Conservation (phyloP, 1,284 basidiomycete genomes). For the Puccinia triticina region DNA sequence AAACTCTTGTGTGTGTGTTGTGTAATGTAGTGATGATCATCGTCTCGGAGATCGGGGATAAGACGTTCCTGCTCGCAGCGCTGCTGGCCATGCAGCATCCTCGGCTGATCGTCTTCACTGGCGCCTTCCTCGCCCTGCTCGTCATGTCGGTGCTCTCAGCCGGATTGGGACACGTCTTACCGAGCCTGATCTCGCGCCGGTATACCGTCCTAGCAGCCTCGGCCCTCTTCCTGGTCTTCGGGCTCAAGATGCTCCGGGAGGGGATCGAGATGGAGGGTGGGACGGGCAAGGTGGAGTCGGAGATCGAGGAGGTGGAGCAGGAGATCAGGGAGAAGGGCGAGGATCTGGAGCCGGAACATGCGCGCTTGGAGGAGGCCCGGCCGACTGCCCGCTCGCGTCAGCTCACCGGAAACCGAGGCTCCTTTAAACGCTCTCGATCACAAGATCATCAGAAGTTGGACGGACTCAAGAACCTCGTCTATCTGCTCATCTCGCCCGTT, state of each 20-base stretch:
- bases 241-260: slow-evolving; percentile 45
- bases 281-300: slow-evolving; percentile 62
- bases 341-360: slow-evolving; percentile 60
- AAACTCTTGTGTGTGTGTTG: no score
- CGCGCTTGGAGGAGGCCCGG: slow-evolving; percentile 22
- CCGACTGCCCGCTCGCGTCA: slow-evolving; percentile 4
- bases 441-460: slow-evolving; percentile 11
- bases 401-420: not conserved
- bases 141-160: slow-evolving; percentile 92
- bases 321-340: slow-evolving; percentile 59
- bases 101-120: slow-evolving; percentile 79
- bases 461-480: slow-evolving; percentile 79
- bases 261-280: slow-evolving; percentile 38
- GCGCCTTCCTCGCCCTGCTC: slow-evolving; percentile 82
- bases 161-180: slow-evolving; percentile 80
- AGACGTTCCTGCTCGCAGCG: slow-evolving; percentile 95
- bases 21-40: slow-evolving; percentile 48
- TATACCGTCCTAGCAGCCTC: slow-evolving; percentile 60
- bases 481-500: slow-evolving; percentile 82
- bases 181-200: slow-evolving; percentile 72
- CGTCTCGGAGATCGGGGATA: slow-evolving; percentile 74
- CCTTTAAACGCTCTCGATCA: slow-evolving; percentile 22
- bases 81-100: slow-evolving; percentile 95
- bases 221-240: slow-evolving; percentile 47
- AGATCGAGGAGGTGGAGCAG: slow-evolving; percentile 61